Evolutionary conservation across 176 grass and related monocot species (phyloP), one percentile per base, ranked within the genome.

Genomic region (Ensete ventricosum): DNA sequence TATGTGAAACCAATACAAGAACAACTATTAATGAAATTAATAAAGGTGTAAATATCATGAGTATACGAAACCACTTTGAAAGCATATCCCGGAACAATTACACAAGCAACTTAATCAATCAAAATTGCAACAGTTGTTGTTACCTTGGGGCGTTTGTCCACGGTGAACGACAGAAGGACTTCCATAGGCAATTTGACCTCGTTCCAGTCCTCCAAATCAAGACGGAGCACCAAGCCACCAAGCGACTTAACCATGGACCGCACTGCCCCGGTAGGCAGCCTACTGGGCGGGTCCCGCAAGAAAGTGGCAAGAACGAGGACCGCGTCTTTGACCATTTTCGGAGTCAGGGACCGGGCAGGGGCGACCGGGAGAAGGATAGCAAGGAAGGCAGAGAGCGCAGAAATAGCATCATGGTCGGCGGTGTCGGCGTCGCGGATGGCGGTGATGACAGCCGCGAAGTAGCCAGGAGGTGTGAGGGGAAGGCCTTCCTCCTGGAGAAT

Each of bases 81-180:
- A 43, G 34, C 34, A 43, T 43, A 43, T 43, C 34, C 34, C 34
- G 6, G 34, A 43, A 43, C 34, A 43, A 43, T 43, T 43, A 43
- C 34, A 43, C 34, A 6, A 43, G 34, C 34, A 6, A 43, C 34
- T 43, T 43, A 43, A 60, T 60, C 16, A n/a, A 60, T 11, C 25
- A 49, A 57, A 75, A 14, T 20, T 49, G 52, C 19, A 67, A 12
- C 64, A 53, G n/a, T 65, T 27, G 2, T 52, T 8, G 1, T 72
- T 89, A 93, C 94, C 94, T 97, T 97, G 50, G 94, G 85, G 2
- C 90, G 81, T 55, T 86, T 83, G 59, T 93, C 86, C 20, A 93
- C 71, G 1, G 88, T 87, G 52, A 87, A 83, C 27, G 53, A 54
- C 6, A 93, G 77, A 62, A 97, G 83, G 54, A 84, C 85, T 66